Evolutionary conservation across 768 basidiomycete species (phyloP).

Genomic region (Leccinum variicolor): DNA sequence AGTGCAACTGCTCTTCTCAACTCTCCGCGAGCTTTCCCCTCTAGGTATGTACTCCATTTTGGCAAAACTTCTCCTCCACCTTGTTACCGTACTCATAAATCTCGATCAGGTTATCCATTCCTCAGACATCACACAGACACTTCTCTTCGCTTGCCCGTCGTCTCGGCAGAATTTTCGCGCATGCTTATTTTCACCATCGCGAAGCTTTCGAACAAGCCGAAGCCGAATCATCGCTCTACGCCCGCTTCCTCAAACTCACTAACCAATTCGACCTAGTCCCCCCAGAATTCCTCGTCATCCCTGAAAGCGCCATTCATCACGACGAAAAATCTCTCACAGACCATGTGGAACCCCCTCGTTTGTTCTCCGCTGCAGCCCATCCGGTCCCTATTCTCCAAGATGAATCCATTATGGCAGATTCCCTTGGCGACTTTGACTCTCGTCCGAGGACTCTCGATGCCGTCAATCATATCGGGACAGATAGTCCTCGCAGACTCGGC

Average conservation of each 20-base stretch:
- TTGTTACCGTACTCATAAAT: slow-evolving; percentile 18
- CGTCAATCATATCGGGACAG: slow-evolving; percentile 17
- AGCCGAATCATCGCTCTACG: slow-evolving; percentile 86
- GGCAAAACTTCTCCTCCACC: slow-evolving; percentile 13
- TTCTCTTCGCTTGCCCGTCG: slow-evolving; percentile 88
- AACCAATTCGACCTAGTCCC: slow-evolving; percentile 80
- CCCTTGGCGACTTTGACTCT: slow-evolving; percentile 3
- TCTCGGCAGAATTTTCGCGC: slow-evolving; percentile 92
- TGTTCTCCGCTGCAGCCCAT: slow-evolving; percentile 40
- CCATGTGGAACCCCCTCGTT: slow-evolving; percentile 37
- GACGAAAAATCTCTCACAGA: slow-evolving; percentile 26
- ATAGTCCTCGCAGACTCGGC: slow-evolving; percentile 46
- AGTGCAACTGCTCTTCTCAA: slow-evolving; percentile 90
- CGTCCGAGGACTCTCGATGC: slow-evolving; percentile 21
- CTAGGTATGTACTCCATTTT: slow-evolving; percentile 52
- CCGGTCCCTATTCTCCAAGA: slow-evolving; percentile 19
- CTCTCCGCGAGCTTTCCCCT: slow-evolving; percentile 89
- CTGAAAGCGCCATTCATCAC: slow-evolving; percentile 38
- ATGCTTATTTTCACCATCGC: slow-evolving; percentile 94
- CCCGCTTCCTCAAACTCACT: slow-evolving; percentile 83
- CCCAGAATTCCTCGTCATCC: slow-evolving; percentile 79
- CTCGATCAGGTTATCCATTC: slow-evolving; percentile 68
- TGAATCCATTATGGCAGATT: slow-evolving; percentile 8
- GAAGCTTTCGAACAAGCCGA: slow-evolving; percentile 89
- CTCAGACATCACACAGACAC: slow-evolving; percentile 76